Evolutionary conservation across 331 rosid species (phyloP).

Genomic region (Acacia pycnantha): DNA sequence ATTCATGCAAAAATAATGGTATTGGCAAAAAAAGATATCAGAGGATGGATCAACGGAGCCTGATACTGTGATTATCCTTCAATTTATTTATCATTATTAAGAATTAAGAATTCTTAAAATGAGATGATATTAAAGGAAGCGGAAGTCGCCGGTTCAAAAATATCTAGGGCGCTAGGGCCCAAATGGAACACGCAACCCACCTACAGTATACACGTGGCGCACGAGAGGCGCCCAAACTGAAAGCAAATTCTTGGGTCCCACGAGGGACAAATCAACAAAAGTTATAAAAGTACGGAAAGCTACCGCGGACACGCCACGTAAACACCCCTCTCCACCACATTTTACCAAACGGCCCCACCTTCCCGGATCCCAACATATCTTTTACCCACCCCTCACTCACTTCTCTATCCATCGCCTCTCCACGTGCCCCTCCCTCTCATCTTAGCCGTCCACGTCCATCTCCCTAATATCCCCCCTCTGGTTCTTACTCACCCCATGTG

Average conservation of each 20-base stretch:
- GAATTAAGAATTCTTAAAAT: too few relatives aligned
- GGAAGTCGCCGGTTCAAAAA: neutral
- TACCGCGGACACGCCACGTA: conserved; percentile 56
- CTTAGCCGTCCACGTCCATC: conserved; percentile 72
- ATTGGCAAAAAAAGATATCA: neutral
- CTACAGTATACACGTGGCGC: conserved; percentile 39
- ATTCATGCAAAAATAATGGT: neutral
- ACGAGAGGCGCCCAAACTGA: neutral
- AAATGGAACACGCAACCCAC: conserved; percentile 40
- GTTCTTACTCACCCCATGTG: conserved; percentile 48
- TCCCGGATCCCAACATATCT: conserved; percentile 20
- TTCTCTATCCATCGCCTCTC: conserved; percentile 15
- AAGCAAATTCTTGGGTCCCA: neutral
- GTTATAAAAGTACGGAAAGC: conserved; percentile 16
- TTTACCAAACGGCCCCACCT: conserved; percentile 34
- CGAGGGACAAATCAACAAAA: conserved; percentile 10
- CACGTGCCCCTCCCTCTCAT: conserved; percentile 46
- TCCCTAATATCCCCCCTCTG: conserved; percentile 33
- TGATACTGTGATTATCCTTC: neutral
- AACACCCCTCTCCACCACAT: conserved; percentile 12
- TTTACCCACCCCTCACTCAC: conserved; percentile 38
- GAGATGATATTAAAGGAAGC: neutral
- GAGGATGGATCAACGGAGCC: neutral
- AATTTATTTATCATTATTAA: too few relatives aligned
- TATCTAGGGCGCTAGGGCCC: conserved; percentile 15